Percentiles rank a stretch among this genome's conserved stretches.
Conservation (phyloP, 2,329 filamentous ascomycete species). For the Boeremia lycopersici region DNA sequence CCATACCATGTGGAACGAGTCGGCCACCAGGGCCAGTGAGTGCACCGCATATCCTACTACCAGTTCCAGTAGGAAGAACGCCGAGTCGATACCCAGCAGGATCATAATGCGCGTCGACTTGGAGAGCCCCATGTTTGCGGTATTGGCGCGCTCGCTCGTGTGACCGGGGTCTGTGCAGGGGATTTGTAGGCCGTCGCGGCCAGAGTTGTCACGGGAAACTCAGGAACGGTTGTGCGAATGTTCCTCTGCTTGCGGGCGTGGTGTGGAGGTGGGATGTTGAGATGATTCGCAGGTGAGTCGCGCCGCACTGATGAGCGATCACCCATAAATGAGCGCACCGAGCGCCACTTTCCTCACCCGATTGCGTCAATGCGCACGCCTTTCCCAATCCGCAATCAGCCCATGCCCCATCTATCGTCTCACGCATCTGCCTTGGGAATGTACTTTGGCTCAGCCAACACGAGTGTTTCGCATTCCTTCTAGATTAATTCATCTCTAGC, state of each 20-base stretch:
- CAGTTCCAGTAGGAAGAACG: slow-evolving; percentile 90
- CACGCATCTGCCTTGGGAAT: neutral
- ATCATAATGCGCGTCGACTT: slow-evolving; percentile 92
- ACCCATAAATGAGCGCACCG: slow-evolving; percentile 8
- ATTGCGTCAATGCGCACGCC: slow-evolving; percentile 16
- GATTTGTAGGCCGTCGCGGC: neutral
- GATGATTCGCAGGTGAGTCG: neutral
- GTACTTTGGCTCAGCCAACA: neutral
- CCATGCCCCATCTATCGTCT: slow-evolving; percentile 4
- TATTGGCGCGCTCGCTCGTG: slow-evolving; percentile 18
- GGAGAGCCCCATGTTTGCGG: slow-evolving; percentile 75
- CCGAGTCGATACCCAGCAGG: slow-evolving; percentile 86
- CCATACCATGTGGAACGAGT: slow-evolving; percentile 95
- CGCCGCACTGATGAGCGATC: slow-evolving; percentile 9
- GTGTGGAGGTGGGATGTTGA: slow-evolving; percentile 2
- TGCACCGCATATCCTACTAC: slow-evolving; percentile 82
- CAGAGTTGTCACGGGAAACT: slow-evolving; percentile 2
- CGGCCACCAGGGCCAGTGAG: slow-evolving; percentile 90
- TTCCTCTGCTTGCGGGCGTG: neutral
- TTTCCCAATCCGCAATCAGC: slow-evolving; percentile 2
- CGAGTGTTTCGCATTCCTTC: neutral
- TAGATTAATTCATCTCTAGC: neutral
- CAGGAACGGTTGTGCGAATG: neutral
- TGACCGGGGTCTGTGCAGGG: neutral
- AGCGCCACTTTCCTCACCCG: slow-evolving; percentile 9